A percentile compares a stretch with the other conserved stretches of the same genome.
Evolutionary conservation across 805 yeast species (phyloP).

Genomic region (Ogataea thermomethanolica): DNA sequence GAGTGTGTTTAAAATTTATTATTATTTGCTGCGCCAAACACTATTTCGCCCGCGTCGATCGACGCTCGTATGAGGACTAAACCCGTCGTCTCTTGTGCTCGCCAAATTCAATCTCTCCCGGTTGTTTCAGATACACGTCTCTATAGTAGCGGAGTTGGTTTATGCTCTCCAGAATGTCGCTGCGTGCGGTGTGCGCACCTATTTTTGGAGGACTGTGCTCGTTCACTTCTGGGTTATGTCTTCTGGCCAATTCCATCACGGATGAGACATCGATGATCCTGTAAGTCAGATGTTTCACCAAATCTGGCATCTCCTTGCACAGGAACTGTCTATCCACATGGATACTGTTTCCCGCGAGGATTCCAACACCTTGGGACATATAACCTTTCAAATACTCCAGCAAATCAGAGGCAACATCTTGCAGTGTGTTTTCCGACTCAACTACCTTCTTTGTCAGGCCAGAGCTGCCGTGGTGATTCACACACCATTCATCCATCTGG

Average conservation of each 20-base stretch:
- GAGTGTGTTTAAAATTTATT: not conserved
- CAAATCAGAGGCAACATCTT: conserved; percentile 63
- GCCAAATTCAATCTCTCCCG: conserved; percentile 15
- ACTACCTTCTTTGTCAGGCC: conserved; percentile 78
- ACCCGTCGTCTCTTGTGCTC: conserved; percentile 2
- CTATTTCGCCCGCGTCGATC: conserved; percentile 9
- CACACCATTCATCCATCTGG: conserved; percentile 86
- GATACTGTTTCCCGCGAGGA: conserved; percentile 87
- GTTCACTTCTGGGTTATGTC: conserved; percentile 71
- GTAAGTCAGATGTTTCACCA: conserved; percentile 59
- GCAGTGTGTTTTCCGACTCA: conserved; percentile 48
- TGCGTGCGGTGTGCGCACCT: conserved; percentile 78
- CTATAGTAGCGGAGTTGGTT: conserved; percentile 75
- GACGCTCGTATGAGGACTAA: not conserved
- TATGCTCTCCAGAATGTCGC: conserved; percentile 88
- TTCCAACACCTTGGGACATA: conserved; percentile 55
- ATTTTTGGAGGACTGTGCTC: conserved; percentile 57
- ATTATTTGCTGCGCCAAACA: conserved; percentile 7
- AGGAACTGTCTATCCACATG: conserved; percentile 89
- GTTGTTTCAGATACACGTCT: conserved; percentile 52
- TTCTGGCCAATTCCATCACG: conserved; percentile 70
- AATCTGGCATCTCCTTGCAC: conserved; percentile 77
- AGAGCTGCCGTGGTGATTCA: conserved; percentile 66
- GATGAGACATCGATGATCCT: conserved; percentile 89
- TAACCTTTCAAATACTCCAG: conserved; percentile 54